Percentiles rank a stretch among this genome's conserved stretches.
Conservation (phyloP, 169 alveolate species). For the Plasmodium blacklocki region DNA sequence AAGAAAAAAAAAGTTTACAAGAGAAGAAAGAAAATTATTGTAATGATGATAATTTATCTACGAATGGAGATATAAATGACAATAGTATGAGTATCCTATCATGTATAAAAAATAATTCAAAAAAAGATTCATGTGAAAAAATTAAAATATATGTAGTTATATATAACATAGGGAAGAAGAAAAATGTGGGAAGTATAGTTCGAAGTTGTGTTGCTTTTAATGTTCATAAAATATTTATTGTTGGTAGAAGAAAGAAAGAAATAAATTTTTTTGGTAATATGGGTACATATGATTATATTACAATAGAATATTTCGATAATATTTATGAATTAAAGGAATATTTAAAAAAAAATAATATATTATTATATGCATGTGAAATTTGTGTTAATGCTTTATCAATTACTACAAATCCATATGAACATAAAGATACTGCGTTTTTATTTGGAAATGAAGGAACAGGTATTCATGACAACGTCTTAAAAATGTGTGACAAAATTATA, state of each 20-base stretch:
- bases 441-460: conserved; percentile 95
- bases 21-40: too few species aligned
- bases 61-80: too few species aligned
- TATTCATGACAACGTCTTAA: conserved; percentile 85
- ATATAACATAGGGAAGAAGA: conserved; percentile 79
- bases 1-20: too few species aligned
- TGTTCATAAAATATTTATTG: conserved; percentile 79
- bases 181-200: conserved; percentile 80
- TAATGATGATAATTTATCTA: too few species aligned
- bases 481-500: conserved; percentile 91
- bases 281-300: conserved; percentile 78
- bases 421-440: conserved; percentile 91
- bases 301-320: conserved; percentile 59
- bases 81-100: too few species aligned
- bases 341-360: conserved; percentile 79
- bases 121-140: neutral
- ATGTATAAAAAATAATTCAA: too few species aligned
- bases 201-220: conserved; percentile 81
- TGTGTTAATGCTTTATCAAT: conserved; percentile 85
- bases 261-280: conserved; percentile 79
- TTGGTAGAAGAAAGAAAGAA: conserved; percentile 77
- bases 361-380: conserved; percentile 91
- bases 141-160: conserved; percentile 75
- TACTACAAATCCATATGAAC: conserved; percentile 77
- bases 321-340: conserved; percentile 74